Evolutionary conservation across 2,329 filamentous ascomycete genomes (phyloP).

Genomic region (Xylaria sp.): DNA sequence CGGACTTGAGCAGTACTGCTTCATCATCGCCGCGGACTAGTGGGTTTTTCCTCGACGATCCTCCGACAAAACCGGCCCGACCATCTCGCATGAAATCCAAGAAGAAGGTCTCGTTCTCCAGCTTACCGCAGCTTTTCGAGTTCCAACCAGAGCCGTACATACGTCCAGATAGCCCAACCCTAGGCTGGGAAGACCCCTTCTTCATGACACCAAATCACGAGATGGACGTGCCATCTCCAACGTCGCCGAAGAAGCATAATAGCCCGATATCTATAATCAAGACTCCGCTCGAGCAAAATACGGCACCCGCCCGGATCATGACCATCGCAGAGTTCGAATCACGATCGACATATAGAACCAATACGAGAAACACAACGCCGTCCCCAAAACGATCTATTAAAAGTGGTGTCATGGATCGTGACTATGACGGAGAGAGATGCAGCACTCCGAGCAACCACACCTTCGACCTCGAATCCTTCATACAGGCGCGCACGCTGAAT

Average conservation of each 20-base stretch:
- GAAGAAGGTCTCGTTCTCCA: conserved; percentile 54
- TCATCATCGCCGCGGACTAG: conserved; percentile 55
- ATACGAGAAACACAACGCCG: not conserved
- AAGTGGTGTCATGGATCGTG: conserved; percentile 13
- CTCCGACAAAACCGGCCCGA: conserved; percentile 11
- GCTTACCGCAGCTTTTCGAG: conserved; percentile 40
- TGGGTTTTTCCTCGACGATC: conserved; percentile 41
- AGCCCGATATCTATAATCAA: conserved; percentile 18
- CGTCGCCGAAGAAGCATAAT: conserved; percentile 4
- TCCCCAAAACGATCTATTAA: not conserved
- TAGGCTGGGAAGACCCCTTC: conserved; percentile 55
- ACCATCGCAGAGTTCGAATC: not conserved
- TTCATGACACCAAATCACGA: conserved; percentile 19
- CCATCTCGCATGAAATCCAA: conserved; percentile 33
- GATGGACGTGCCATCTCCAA: conserved; percentile 1
- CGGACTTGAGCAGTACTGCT: conserved; percentile 48
- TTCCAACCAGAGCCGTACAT: conserved; percentile 52
- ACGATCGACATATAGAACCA: not conserved
- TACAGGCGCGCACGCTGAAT: conserved; percentile 51
- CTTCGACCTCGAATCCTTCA: conserved; percentile 45
- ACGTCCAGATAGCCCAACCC: conserved; percentile 65
- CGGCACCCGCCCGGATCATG: not conserved
- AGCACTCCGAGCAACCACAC: conserved; percentile 27
- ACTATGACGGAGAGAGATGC: conserved; percentile 27
- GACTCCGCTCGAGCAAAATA: not conserved